phyloP scores from a whole-genome alignment of 2,329 filamentous ascomycete genomes.

The Arthroderma uncinatum region DNA sequence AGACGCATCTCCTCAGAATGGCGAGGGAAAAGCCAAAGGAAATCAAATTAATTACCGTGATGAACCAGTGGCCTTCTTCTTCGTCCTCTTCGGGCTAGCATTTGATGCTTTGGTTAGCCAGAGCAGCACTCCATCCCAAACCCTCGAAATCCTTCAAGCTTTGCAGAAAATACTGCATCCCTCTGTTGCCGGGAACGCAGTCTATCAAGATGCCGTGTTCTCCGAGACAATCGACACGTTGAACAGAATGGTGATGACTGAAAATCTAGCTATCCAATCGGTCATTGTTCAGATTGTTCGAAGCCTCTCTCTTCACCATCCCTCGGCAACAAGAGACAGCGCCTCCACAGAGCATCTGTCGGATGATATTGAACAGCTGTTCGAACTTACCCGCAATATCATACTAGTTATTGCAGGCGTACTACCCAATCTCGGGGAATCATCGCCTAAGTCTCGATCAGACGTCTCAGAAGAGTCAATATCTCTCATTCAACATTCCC shows the following conservation, averaged over 20 bases:
- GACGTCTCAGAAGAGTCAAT: constrained; percentile 81
- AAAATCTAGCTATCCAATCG: constrained; percentile 74
- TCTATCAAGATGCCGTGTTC: constrained; percentile 92
- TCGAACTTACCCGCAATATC: constrained; percentile 92
- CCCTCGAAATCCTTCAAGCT: constrained; percentile 76
- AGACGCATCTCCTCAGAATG: constrained; percentile 20
- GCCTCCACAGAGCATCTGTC: constrained; percentile 66
- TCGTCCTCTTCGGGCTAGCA: constrained; percentile 89
- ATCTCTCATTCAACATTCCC: constrained; percentile 62
- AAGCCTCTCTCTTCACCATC: constrained; percentile 80
- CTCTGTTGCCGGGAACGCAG: constrained; percentile 87
- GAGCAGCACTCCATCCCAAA: constrained; percentile 59
- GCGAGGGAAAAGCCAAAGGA: constrained; percentile 44
- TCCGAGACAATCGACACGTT: constrained; percentile 94
- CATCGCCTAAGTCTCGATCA: constrained; percentile 54
- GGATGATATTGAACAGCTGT: constrained; percentile 95
- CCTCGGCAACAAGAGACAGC: constrained; percentile 63
- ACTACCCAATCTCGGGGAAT: constrained; percentile 56
- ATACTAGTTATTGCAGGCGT: constrained; percentile 82
- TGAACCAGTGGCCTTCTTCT: constrained; percentile 97
- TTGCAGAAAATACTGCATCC: constrained; percentile 92
- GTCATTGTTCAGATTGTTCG: constrained; percentile 92
- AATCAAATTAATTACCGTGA: constrained; percentile 94
- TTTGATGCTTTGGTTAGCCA: constrained; percentile 90
- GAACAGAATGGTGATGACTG: constrained; percentile 82